phyloP scores from a whole-genome alignment of 2,329 filamentous ascomycete genomes.

The Hypoxylon sp. region DNA sequence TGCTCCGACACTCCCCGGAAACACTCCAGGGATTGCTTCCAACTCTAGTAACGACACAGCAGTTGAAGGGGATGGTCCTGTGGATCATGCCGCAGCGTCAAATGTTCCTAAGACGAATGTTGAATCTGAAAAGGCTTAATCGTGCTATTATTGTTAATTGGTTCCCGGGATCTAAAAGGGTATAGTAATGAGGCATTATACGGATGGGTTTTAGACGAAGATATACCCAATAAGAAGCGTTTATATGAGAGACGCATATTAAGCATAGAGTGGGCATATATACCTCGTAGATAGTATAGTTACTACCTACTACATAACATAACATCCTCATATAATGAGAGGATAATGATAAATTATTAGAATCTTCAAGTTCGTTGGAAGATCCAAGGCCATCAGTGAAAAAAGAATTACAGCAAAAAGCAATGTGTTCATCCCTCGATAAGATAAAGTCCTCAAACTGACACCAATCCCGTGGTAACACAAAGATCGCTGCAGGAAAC shows the following conservation, averaged over 20 bases:
- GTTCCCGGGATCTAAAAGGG: conserved; percentile 2
- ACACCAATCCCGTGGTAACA: background rate
- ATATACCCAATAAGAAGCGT: conserved; percentile 25
- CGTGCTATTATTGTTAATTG: conserved; percentile 6
- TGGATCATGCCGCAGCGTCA: conserved; percentile 56
- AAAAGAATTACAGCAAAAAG: background rate
- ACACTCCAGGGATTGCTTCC: conserved; percentile 33
- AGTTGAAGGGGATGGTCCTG: conserved; percentile 50
- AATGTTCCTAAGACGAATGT: conserved; percentile 55
- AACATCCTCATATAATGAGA: conserved; percentile 1
- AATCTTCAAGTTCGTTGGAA: background rate
- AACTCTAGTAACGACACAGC: conserved; percentile 49
- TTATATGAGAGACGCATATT: conserved; percentile 21
- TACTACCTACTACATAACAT: conserved; percentile 16
- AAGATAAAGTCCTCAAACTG: background rate
- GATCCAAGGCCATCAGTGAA: background rate
- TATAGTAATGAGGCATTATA: conserved; percentile 18
- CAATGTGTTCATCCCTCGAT: background rate
- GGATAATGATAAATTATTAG: conserved; percentile 23
- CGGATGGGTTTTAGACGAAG: conserved; percentile 22
- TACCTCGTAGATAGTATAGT: conserved; percentile 29
- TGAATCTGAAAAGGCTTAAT: conserved; percentile 47
- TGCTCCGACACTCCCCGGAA: conserved; percentile 63
- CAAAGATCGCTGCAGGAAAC: conserved; percentile 2
- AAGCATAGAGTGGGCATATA: conserved; percentile 13